phyloP scores from a whole-genome alignment of 2,329 filamentous ascomycete genomes.

The Diaporthe destruens region DNA sequence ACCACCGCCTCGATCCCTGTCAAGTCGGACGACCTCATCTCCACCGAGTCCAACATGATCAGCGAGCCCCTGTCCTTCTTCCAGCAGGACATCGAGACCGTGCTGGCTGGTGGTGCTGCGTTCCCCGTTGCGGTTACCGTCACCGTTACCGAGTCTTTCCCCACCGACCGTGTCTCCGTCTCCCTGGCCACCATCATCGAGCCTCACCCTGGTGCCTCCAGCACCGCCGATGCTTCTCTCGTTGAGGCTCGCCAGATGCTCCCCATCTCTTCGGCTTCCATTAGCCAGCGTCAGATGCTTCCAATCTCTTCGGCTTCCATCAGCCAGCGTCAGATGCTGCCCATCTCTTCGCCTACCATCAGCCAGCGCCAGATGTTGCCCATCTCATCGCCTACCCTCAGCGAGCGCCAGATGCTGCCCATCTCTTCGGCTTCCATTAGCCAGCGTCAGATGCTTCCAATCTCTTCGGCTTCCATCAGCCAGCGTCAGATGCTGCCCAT shows the following conservation, averaged over 20 bases:
- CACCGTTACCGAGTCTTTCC: neutral
- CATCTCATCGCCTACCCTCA: neutral
- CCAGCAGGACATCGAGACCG: too few species aligned
- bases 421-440: neutral
- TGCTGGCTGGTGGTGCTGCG: too few species aligned
- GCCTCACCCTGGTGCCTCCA: too few species aligned
- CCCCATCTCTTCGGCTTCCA: neutral
- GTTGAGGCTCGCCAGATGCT: slow-evolving; percentile 3
- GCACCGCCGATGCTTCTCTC: too few species aligned
- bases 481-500: neutral
- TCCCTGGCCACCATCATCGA: too few species aligned
- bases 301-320: neutral
- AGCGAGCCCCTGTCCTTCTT: too few species aligned
- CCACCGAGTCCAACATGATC: too few species aligned
- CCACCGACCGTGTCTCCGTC: neutral
- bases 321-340: neutral
- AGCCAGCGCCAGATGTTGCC: neutral
- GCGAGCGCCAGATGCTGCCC: neutral
- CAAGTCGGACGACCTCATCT: neutral
- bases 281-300: neutral
- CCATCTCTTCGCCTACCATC: too few species aligned
- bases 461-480: neutral
- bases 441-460: neutral
- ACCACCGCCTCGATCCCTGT: neutral
- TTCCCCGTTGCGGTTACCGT: too few species aligned